Evolutionary conservation across 2,329 filamentous ascomycete species (phyloP), one percentile per base, ranked within the genome.

Genomic region (Aspergillus carbonarius): DNA sequence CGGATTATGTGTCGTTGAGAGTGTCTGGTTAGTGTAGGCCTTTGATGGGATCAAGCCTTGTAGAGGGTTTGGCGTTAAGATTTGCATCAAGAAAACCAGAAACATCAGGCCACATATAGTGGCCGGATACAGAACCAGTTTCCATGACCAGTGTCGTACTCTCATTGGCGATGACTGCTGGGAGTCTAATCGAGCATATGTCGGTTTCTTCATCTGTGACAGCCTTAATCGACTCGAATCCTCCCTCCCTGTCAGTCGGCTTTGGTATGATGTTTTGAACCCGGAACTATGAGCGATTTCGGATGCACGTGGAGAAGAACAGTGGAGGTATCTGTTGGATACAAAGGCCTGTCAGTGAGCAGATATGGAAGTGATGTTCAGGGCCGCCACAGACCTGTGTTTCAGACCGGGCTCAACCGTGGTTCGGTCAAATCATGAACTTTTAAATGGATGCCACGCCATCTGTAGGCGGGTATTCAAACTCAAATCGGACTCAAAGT

Each of bases 41-140:
- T 32, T 12, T 17, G 27, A 20, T 20, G 32, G 55, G 12, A 48
- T 6, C n/a, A 48, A 27, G n/a, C 20, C 20, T 9, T 10, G 54
- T n/a, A 23, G 32, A 49, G 40, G 25, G 17, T 44, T 47, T 32
- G 32, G 23, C 2, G n/a, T 23, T 12, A 25, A 35, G n/a, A 39
- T 62, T 15, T 63, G 61, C 30, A 58, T 17, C 5, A 66, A 27
- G 49, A 64, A 69, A 2, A 52, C 17, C 17, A 66, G 46, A 10
- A 57, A 34, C 3, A 69, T 55, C 15, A 67, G 40, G 3, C 62
- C 23, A 23, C 62, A 66, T 39, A 56, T 56, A 35, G 56, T 39
- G 25, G 69, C 49, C 5, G 64, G 59, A 32, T 60, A 68, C 30
- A 60, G 30, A 18, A 64, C 4, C 5, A 61, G 55, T 1, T 58